A percentile compares a stretch with the other conserved stretches of the same genome.
phyloP scores from a whole-genome alignment of 257 asterid species.

The Capsicum baccatum region DNA sequence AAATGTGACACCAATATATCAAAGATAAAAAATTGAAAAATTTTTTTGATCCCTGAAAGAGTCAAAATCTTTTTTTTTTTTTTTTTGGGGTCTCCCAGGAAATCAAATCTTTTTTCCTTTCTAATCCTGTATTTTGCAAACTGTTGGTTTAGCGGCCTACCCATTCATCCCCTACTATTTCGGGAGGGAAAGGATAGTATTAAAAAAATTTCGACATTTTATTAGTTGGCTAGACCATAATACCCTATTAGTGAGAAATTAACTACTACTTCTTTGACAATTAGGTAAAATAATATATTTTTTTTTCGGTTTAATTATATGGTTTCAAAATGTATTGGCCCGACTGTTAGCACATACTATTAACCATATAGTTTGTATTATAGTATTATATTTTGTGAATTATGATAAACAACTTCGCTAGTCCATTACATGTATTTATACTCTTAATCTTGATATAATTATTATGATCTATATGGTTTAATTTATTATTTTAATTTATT shows the following conservation, averaged over 20 bases:
- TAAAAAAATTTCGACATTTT: neutral
- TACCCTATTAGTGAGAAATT: neutral
- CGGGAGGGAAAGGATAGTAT: neutral
- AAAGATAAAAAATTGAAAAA: neutral
- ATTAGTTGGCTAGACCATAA: neutral
- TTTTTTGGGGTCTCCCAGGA: neutral
- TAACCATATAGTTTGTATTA: no score
- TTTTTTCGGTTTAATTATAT: no score
- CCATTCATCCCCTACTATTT: constrained; percentile 15
- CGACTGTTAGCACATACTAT: no score
- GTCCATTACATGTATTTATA: no score
- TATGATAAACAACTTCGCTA: no score
- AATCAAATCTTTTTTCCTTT: neutral
- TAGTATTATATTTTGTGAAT: no score
- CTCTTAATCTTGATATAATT: no score
- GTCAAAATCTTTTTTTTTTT: neutral
- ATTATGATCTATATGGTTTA: no score
- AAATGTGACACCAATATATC: neutral
- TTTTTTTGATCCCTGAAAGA: constrained; percentile 15
- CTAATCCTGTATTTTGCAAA: neutral
- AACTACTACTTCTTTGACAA: no score
- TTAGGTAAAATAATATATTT: no score
- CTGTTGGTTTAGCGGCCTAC: neutral
- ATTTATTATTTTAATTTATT: no score
- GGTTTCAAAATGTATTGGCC: no score